Percentiles rank a stretch among this genome's conserved stretches.
phyloP scores from a whole-genome alignment of 768 basidiomycete species.

The Peribolospora baueri region DNA sequence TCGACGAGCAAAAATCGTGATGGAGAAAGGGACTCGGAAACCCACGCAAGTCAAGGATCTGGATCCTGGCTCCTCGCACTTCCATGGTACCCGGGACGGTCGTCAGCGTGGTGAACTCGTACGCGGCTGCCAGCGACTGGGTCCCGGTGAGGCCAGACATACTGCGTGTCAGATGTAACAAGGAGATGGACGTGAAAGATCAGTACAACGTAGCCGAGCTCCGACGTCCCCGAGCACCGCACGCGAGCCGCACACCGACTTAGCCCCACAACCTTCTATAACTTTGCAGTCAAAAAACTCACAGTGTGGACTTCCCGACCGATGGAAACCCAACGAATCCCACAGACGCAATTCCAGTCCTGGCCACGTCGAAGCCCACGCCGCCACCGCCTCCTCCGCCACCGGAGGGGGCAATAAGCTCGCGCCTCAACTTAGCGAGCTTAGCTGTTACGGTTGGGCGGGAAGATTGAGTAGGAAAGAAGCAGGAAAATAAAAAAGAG shows the following conservation, averaged over 20 bases:
- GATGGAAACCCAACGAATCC: constrained; percentile 92
- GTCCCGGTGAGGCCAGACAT: constrained; percentile 95
- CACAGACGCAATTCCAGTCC: constrained; percentile 56
- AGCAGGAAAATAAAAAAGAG: not conserved
- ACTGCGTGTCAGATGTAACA: constrained; percentile 41
- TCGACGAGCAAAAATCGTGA: constrained; percentile 5
- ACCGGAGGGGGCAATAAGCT: constrained; percentile 54
- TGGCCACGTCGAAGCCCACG: constrained; percentile 87
- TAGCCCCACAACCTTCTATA: not conserved
- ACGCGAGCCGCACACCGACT: not conserved
- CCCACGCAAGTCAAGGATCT: constrained; percentile 74
- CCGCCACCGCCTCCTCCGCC: constrained; percentile 70
- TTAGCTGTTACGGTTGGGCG: constrained; percentile 34
- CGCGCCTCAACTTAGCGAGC: constrained; percentile 83
- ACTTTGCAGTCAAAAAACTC: too few species aligned
- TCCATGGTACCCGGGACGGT: constrained; percentile 71
- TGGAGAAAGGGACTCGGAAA: constrained; percentile 4
- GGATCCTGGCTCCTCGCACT: constrained; percentile 87
- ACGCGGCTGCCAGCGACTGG: constrained; percentile 69
- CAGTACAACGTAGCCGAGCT: not conserved
- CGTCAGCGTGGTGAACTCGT: constrained; percentile 60
- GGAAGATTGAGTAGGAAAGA: not conserved
- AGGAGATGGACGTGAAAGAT: constrained; percentile 3
- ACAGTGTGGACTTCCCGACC: constrained; percentile 52
- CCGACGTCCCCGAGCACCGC: too few species aligned